phyloP scores from a whole-genome alignment of 2,329 filamentous ascomycete species.

The Davidsoniella eucalypti region DNA sequence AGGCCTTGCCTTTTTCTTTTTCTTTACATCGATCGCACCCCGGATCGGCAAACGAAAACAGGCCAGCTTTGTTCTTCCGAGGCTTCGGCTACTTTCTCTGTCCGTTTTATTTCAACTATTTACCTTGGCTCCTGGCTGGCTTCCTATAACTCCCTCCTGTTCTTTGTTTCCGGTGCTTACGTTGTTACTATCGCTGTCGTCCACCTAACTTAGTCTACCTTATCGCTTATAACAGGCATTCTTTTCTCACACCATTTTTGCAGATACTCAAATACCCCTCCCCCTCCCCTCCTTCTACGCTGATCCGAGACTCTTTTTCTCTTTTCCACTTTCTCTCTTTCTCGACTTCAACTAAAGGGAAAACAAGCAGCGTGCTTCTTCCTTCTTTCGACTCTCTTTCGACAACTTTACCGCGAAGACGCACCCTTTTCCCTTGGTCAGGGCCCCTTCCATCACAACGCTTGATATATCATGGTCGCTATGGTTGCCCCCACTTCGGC shows the following conservation, averaged over 20 bases:
- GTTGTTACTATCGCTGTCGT: too few species aligned
- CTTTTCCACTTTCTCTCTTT: not conserved
- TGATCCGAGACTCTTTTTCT: constrained; percentile 8
- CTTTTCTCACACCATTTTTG: constrained; percentile 10
- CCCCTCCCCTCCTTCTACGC: constrained; percentile 11
- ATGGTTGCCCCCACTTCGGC: constrained; percentile 32
- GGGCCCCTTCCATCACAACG: constrained; percentile 49
- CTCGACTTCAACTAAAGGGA: not conserved
- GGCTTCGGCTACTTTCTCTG: too few species aligned
- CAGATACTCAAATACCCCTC: constrained; percentile 9
- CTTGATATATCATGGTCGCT: constrained; percentile 45
- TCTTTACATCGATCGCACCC: too few species aligned
- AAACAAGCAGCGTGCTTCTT: constrained; percentile 3
- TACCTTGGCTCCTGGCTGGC: not conserved
- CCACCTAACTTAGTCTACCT: too few species aligned
- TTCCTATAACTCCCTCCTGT: not conserved
- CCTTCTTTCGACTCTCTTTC: constrained; percentile 10
- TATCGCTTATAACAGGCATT: too few species aligned
- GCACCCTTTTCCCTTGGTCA: constrained; percentile 95
- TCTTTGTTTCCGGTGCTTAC: not conserved
- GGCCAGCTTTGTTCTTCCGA: too few species aligned
- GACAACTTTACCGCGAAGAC: constrained; percentile 48
- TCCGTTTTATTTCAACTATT: too few species aligned
- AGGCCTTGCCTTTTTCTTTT: too few species aligned
- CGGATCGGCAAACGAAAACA: too few species aligned